Evolutionary conservation across 2,329 filamentous ascomycete species (phyloP).

Genomic region (Huntiella moniliformis): DNA sequence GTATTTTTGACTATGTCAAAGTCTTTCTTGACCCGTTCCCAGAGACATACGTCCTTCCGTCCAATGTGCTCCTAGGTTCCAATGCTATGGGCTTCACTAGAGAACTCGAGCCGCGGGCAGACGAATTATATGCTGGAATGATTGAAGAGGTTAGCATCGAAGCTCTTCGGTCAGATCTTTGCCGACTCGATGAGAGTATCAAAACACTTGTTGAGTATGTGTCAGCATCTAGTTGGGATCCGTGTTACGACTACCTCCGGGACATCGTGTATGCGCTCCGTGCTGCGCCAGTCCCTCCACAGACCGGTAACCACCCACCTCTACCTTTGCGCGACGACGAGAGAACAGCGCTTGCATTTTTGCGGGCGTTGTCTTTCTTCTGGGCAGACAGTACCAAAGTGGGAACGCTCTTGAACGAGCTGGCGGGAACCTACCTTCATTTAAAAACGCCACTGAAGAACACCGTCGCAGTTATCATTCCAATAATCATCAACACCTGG

Average conservation of each 20-base stretch:
- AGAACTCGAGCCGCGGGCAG: conserved; percentile 5
- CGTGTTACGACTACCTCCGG: conserved; percentile 39
- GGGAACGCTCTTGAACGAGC: conserved; percentile 42
- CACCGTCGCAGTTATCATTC: conserved; percentile 41
- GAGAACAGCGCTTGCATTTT: conserved; percentile 29
- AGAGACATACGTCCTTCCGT: conserved; percentile 36
- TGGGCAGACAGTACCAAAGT: conserved; percentile 47
- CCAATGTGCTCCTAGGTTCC: conserved; percentile 32
- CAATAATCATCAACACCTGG: conserved; percentile 45
- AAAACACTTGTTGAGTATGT: conserved; percentile 42
- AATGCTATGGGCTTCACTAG: conserved; percentile 8
- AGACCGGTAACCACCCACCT: conserved; percentile 2
- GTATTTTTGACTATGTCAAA: conserved; percentile 37
- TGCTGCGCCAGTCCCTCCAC: not conserved
- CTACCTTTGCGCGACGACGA: conserved; percentile 29
- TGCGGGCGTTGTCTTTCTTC: conserved; percentile 42
- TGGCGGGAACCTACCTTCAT: conserved; percentile 48
- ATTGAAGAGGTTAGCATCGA: conserved; percentile 7
- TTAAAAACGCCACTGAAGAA: conserved; percentile 46
- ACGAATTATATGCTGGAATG: conserved; percentile 9
- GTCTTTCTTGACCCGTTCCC: conserved; percentile 38
- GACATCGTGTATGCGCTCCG: conserved; percentile 32
- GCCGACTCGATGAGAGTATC: conserved; percentile 34
- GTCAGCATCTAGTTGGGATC: conserved; percentile 44
- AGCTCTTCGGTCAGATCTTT: conserved; percentile 7